These are phyloP conservation scores for Thalassiosira mediterranea DNA, from an alignment of 352 stramenopile genomes.

Conservation along the genomic window DNA sequence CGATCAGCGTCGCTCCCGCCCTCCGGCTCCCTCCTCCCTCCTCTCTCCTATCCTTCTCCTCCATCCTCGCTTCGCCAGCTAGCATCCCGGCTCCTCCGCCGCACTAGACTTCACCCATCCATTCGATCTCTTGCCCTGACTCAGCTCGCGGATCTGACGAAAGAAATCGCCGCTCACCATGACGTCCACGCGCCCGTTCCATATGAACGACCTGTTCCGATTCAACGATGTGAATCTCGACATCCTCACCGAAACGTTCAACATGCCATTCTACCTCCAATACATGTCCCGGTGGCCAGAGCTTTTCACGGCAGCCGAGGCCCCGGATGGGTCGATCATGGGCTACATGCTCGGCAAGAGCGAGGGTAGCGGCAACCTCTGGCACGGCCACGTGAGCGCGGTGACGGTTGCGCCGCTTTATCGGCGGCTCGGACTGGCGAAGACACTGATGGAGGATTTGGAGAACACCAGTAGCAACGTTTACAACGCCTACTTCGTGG, in stretches of 20 bases:
- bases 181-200: slow-evolving; percentile 94
- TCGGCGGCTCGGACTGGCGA: slow-evolving; percentile 88
- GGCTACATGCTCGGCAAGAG: slow-evolving; percentile 95
- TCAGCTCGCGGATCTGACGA: no score
- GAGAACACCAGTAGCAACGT: slow-evolving; percentile 86
- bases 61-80: neutral
- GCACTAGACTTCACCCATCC: no score
- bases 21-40: neutral
- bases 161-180: slow-evolving; percentile 85
- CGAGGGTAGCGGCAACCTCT: slow-evolving; percentile 92
- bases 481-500: slow-evolving; percentile 97
- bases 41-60: neutral
- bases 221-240: slow-evolving; percentile 99
- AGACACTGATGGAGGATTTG: slow-evolving; percentile 93
- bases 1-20: no score
- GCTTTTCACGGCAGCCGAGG: slow-evolving; percentile 93
- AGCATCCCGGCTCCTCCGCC: neutral
- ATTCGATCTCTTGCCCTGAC: no score
- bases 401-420: slow-evolving; percentile 97
- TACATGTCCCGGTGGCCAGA: slow-evolving; percentile 97
- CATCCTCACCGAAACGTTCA: slow-evolving; percentile 95
- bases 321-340: slow-evolving; percentile 93
- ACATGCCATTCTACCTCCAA: slow-evolving; percentile 96
- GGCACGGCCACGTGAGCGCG: slow-evolving; percentile 97
- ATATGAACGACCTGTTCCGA: slow-evolving; percentile 95